Percentiles rank a stretch among this genome's conserved stretches.
Conservation (phyloP, 192 early-diverging fungal species). For the Phlyctochytrium bullatum region DNA sequence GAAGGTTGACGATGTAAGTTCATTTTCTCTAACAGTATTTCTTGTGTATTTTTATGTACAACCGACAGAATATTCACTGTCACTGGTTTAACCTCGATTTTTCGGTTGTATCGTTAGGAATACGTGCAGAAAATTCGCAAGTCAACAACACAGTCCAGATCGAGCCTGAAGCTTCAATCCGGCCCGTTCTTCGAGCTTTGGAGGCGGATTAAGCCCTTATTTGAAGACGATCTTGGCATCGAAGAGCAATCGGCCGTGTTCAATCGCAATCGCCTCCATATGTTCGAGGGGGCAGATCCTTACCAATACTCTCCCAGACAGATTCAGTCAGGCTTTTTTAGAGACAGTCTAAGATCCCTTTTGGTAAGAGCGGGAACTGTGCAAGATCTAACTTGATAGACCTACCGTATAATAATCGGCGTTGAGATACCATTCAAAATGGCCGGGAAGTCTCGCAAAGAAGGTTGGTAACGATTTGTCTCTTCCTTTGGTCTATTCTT, state of each 20-base stretch:
- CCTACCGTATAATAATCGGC: slow-evolving; percentile 16
- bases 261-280: slow-evolving; percentile 16
- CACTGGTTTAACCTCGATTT: too few relatives aligned
- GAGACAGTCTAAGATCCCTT: slow-evolving; percentile 22
- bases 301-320: background rate
- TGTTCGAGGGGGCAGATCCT: slow-evolving; percentile 19
- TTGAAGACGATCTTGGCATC: background rate
- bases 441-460: slow-evolving; percentile 9
- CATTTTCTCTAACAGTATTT: too few relatives aligned
- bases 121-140: too few relatives aligned
- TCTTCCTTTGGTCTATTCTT: too few relatives aligned
- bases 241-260: slow-evolving; percentile 8
- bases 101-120: too few relatives aligned
- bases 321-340: slow-evolving; percentile 16
- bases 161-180: too few relatives aligned
- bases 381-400: slow-evolving; percentile 8
- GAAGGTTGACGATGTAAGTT: slow-evolving; percentile 16
- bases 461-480: too few relatives aligned
- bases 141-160: too few relatives aligned
- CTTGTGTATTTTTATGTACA: too few relatives aligned
- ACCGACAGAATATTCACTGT: too few relatives aligned
- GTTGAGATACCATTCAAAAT: slow-evolving; percentile 19
- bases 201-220: background rate
- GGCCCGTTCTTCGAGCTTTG: too few relatives aligned
- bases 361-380: slow-evolving; percentile 4